Evolutionary conservation across 257 asterid genomes (phyloP).

Genomic region (Osmanthus fragrans): DNA sequence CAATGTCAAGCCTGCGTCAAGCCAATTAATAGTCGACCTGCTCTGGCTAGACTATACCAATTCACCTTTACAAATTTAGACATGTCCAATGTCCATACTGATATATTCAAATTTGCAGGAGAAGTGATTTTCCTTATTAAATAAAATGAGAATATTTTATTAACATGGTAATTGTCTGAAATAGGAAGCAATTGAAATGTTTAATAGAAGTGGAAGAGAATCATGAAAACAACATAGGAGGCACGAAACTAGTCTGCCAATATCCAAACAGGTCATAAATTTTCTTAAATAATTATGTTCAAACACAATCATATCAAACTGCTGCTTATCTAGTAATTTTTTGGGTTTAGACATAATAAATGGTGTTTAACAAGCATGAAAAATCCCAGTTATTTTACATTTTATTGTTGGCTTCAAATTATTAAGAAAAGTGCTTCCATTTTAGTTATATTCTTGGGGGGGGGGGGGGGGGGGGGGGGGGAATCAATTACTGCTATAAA

Average conservation of each 20-base stretch:
- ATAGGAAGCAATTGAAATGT: neutral
- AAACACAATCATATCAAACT: neutral
- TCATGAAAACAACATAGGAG: slow-evolving; percentile 19
- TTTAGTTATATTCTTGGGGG: no score
- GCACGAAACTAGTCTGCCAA: slow-evolving; percentile 16
- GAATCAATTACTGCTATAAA: no score
- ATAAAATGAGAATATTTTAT: slow-evolving; percentile 30
- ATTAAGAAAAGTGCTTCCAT: no score
- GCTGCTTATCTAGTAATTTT: neutral
- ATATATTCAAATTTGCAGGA: neutral
- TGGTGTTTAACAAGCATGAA: neutral
- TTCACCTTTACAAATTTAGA: no score
- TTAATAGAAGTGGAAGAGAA: slow-evolving; percentile 2
- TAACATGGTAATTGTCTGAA: slow-evolving; percentile 47
- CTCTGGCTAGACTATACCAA: no score
- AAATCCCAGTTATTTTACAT: no score
- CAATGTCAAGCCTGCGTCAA: no score
- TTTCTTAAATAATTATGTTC: neutral
- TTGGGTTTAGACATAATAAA: neutral
- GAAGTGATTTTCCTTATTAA: no score
- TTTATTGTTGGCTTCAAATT: no score
- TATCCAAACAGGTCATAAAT: slow-evolving; percentile 30
- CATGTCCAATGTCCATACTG: no score
- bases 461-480: no score
- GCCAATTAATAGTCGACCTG: no score